These are phyloP conservation scores for Pythium folliculosum DNA, from an alignment of 352 stramenopile species.

Conservation along the genomic window DNA sequence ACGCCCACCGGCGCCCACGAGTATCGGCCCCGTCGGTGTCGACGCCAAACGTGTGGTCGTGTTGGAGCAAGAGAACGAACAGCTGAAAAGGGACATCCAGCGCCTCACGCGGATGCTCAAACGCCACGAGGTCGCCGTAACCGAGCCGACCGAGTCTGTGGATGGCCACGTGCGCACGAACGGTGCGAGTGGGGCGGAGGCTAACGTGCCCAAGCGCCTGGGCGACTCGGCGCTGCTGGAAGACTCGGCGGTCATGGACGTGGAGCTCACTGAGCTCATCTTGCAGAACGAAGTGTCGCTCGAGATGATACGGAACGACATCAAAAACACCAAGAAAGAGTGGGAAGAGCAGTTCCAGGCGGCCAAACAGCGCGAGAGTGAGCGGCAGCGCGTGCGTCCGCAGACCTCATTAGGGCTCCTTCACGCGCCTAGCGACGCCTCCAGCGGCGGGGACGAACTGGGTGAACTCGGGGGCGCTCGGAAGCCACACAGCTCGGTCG, in stretches of 20 bases:
- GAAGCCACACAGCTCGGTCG: background rate
- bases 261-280: conserved; percentile 83
- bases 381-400: conserved; percentile 42
- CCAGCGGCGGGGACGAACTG: conserved; percentile 1
- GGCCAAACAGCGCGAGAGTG: conserved; percentile 45
- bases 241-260: conserved; percentile 69
- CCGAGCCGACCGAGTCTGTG: conserved; percentile 18
- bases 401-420: conserved; percentile 58
- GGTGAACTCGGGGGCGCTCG: background rate
- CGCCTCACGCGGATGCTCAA: conserved; percentile 47
- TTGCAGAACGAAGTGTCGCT: conserved; percentile 86
- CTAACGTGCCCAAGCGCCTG: conserved; percentile 13
- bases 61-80: conserved; percentile 40
- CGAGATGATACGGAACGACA: conserved; percentile 82
- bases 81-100: conserved; percentile 42
- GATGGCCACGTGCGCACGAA: background rate
- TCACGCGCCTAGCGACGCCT: background rate
- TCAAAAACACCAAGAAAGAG: conserved; percentile 80
- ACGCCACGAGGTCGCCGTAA: conserved; percentile 16
- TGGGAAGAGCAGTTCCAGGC: conserved; percentile 65
- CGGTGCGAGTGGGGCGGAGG: background rate
- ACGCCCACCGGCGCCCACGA: conserved; percentile 19
- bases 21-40: background rate
- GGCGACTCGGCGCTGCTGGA: conserved; percentile 54
- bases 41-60: conserved; percentile 41